Evolutionary conservation across 1,139 yeast genomes (phyloP).

Genomic region (Kazachstania sp.): DNA sequence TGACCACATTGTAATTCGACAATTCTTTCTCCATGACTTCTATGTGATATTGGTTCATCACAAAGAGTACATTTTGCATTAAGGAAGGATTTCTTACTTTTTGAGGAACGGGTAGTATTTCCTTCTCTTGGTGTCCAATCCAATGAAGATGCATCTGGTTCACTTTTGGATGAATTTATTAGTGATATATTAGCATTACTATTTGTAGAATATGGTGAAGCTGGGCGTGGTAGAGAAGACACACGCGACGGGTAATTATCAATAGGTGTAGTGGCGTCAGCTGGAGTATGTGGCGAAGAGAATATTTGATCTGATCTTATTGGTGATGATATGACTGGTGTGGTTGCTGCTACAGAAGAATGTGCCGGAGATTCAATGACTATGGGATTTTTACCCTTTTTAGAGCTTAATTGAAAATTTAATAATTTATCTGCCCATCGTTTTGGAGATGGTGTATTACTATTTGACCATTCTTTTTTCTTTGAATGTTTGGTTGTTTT

Average conservation of each 20-base stretch:
- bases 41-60: conserved; percentile 26
- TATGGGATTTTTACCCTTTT: conserved; percentile 7
- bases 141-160: background rate
- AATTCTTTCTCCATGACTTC: conserved; percentile 27
- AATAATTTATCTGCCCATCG: conserved; percentile 19
- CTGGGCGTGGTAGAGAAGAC: background rate
- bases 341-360: background rate
- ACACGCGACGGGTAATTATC: background rate
- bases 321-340: background rate
- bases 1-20: conserved; percentile 29
- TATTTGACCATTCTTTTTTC: background rate
- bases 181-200: background rate
- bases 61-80: conserved; percentile 28
- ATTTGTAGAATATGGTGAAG: background rate
- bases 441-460: conserved; percentile 9
- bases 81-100: conserved; percentile 22
- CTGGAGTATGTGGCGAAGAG: background rate
- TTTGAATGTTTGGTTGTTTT: background rate
- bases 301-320: background rate
- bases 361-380: background rate
- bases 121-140: conserved; percentile 5
- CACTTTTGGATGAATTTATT: background rate
- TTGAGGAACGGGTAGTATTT: background rate
- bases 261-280: background rate
- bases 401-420: conserved; percentile 13